Base-by-base conservation (phyloP, 495 filamentous ascomycete species). In the Pseudomonodictys pantanalensis region DNA sequence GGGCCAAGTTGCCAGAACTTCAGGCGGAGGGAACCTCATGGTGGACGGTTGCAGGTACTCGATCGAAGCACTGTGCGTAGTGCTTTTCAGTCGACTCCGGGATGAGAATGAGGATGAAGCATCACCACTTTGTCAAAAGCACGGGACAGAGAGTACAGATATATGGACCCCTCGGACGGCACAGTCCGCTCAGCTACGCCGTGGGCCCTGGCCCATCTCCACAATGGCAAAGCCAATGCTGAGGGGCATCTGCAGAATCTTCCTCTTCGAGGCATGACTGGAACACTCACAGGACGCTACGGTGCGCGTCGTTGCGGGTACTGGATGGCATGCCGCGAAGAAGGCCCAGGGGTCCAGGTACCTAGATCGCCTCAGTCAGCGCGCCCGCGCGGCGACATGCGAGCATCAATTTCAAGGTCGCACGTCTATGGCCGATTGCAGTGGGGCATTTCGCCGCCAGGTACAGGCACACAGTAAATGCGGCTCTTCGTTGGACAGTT, bases 1-100 rank as follows among this genome's bases (percentile, higher is more conserved):
- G 10, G 64, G 64, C 52, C 52, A 68, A 22, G 46, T 44, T 10
- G 39, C 30, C 46, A 58, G 9, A n/a, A 68, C 58, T 20, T 51
- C 56, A 39, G 44, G 41, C 7, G 66, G 63, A 22, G 66, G 66
- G 49, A 44, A 65, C 38, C 62, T 43, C 62, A 65, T 65, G 35
- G 17, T 56, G 51, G 23, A 32, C 25, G 33, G 20, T 24, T 5
- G 28, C 2, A 15, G 39, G 18, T 1, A 3, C 20, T 12, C 15
- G 15, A 18, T 41, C 12, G 4, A 5, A 41, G 38, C 20, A 41
- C 38, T 5, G 38, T 12, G 38, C 20, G 38, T 41, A 15, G 15
- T 17, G 39, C 26, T 18, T n/a, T n/a, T 55, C 58, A 39, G 26
- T 55, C 45, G 25, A 56, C 18, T 39, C 30, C 11, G 25, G 12